These are phyloP conservation scores for Auricularia sp. DNA, from an alignment of 768 basidiomycete species.

Conservation along the genomic window DNA sequence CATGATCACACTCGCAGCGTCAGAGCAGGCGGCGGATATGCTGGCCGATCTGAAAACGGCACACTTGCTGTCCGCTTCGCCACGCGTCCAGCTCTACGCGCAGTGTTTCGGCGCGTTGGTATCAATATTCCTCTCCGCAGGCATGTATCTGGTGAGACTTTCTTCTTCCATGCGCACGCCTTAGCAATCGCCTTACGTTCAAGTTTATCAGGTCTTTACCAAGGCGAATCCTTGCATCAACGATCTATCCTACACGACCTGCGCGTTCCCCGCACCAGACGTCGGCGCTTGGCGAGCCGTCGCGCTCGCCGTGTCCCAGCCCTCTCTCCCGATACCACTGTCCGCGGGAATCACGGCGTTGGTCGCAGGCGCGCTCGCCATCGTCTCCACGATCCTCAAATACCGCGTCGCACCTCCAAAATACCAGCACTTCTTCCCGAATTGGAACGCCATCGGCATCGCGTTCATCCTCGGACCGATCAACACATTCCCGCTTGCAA, in stretches of 20 bases:
- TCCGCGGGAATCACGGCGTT: constrained; percentile 52
- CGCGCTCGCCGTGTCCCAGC: constrained; percentile 38
- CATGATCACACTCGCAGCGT: constrained; percentile 43
- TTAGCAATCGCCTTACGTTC: too few species aligned
- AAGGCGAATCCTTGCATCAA: constrained; percentile 51
- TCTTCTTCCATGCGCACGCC: too few species aligned
- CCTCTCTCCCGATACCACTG: constrained; percentile 41
- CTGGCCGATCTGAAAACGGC: constrained; percentile 29
- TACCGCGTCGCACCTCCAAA: constrained; percentile 38
- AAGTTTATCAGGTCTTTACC: constrained; percentile 32
- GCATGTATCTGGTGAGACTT: constrained; percentile 34
- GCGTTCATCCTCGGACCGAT: constrained; percentile 42
- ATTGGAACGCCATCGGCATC: constrained; percentile 41
- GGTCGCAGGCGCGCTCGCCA: constrained; percentile 35
- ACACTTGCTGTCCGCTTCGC: constrained; percentile 15
- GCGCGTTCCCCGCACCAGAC: constrained; percentile 47
- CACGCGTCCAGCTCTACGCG: constrained; percentile 17
- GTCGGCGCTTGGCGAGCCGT: constrained; percentile 50
- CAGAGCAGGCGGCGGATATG: constrained; percentile 54
- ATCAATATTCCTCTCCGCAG: constrained; percentile 33
- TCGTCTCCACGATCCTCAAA: constrained; percentile 35
- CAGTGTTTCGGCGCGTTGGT: constrained; percentile 17
- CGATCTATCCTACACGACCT: constrained; percentile 24
- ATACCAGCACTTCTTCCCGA: constrained; percentile 40
- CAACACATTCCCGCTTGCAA: constrained; percentile 14